Conservation (phyloP, 129 eudicot species). For the Centaurea solstitialis region DNA sequence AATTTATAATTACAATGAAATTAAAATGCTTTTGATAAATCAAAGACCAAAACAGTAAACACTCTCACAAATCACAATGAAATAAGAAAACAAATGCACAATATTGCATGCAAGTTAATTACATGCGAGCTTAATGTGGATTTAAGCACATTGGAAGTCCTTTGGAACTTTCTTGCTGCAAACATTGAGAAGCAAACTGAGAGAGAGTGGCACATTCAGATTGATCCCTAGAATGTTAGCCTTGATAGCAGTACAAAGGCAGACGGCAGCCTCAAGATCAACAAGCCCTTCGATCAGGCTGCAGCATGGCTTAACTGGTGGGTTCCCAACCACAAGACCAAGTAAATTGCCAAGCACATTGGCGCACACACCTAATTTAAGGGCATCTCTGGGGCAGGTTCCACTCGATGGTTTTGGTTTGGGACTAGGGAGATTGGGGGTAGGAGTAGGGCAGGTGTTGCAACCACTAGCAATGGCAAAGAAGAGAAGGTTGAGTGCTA, state of each 20-base stretch:
- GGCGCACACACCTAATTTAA: slow-evolving; percentile 70
- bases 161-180: slow-evolving; percentile 58
- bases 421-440: slow-evolving; percentile 23
- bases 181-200: slow-evolving; percentile 62
- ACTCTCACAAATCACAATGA: neutral
- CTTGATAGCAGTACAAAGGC: slow-evolving; percentile 73
- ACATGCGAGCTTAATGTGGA: neutral
- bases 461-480: slow-evolving; percentile 51
- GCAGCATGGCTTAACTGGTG: slow-evolving; percentile 60
- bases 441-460: slow-evolving; percentile 39
- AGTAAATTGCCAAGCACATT: slow-evolving; percentile 48
- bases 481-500: slow-evolving; percentile 52
- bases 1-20: neutral
- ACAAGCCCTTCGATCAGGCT: slow-evolving; percentile 52
- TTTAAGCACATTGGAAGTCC: slow-evolving; percentile 52
- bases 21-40: slow-evolving; percentile 1
- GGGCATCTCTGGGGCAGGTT: slow-evolving; percentile 53
- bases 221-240: slow-evolving; percentile 66
- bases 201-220: slow-evolving; percentile 59
- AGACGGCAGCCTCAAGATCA: slow-evolving; percentile 68
- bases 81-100: neutral
- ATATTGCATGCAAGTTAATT: neutral
- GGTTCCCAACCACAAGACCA: slow-evolving; percentile 37
- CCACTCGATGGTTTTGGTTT: slow-evolving; percentile 25
- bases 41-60: no score